Base-by-base conservation (phyloP, 768 basidiomycete species). In the Trametes punicea region DNA sequence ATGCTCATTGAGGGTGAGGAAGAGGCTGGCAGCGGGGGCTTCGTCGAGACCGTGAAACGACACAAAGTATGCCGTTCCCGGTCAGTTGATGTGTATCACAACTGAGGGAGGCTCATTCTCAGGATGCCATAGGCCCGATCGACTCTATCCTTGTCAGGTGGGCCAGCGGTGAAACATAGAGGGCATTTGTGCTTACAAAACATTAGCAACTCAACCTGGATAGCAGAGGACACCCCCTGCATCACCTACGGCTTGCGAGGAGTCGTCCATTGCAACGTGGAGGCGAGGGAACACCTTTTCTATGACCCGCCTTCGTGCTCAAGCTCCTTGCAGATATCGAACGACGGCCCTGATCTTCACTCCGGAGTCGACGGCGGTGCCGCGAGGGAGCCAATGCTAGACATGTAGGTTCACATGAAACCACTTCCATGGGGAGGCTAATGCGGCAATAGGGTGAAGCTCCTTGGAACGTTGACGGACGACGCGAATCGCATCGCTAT, bases 1-100 rank as follows among this genome's bases (percentile, higher is more conserved):
- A 84, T 98, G 68, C 70, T 98, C 48, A 84, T 98, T 15, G 97
- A 99, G 71, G 97, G 97, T 0, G 96, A 98, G 68, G 97, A 97
- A 68, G 97, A 99, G 69, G 84, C 83, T n/a, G 96, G 96, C 1
- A 96, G 93, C 67, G 70, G 77, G 4, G 93, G 95, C 0, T 95
- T 99, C 65, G 79, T 74, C 34, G 82, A 90, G n/a, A 81, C 88
- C 2, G 88, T 98, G 9, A 65, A 73, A 52, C 79, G 76, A 52
- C 76, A 93, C 70, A 93, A 91, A 82, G 92, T 88, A 56, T 41
- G 68, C 63, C 29, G 25, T 16, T 7, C 4, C 33, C 20, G 10
- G n/a, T 38, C 42, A 10, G 13, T 4, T 39, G 15, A 41, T 23
- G 30, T 20, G 27, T 1, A n/a, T 2, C 9, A 1, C 18, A 33